A percentile compares a stretch with the other conserved stretches of the same genome.
Conservation (phyloP, 345 rosid genomes). For the Hibiscus syriacus region DNA sequence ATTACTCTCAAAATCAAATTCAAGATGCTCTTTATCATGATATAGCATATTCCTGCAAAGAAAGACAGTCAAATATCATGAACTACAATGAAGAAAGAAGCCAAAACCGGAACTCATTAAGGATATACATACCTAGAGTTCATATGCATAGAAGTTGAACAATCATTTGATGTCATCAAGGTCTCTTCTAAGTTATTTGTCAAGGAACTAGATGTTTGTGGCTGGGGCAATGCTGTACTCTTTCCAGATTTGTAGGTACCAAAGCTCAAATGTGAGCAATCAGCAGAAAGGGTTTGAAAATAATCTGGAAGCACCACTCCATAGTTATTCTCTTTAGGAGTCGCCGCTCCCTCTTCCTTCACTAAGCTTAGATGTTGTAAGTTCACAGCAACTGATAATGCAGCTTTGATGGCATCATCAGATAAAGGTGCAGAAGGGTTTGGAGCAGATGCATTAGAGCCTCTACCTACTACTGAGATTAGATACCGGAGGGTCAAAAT, state of each 20-base stretch:
- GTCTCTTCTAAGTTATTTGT: conserved; percentile 11
- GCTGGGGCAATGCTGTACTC: conserved; percentile 8
- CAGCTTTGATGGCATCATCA: conserved; percentile 7
- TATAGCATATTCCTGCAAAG: conserved; percentile 21
- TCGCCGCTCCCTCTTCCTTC: conserved; percentile 10
- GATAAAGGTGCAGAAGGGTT: conserved; percentile 13
- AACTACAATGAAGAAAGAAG: neutral
- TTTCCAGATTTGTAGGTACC: conserved; percentile 37
- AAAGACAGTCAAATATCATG: neutral
- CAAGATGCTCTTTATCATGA: conserved; percentile 13
- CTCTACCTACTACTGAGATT: conserved; percentile 11
- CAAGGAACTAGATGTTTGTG: conserved; percentile 10
- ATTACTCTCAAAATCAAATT: conserved; percentile 13
- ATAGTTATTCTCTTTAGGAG: conserved; percentile 14
- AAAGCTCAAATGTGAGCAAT: conserved; percentile 43
- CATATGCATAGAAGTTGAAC: conserved; percentile 12
- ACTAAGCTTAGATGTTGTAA: conserved; percentile 27
- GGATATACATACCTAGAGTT: conserved; percentile 21
- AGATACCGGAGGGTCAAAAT: neutral
- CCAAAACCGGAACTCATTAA: neutral
- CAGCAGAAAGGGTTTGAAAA: conserved; percentile 36
- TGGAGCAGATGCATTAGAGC: conserved; percentile 6
- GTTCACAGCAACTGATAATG: conserved; percentile 19
- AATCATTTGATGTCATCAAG: conserved; percentile 13
- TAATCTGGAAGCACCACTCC: conserved; percentile 35